These are phyloP conservation scores for Cicer yamashitae DNA, from an alignment of 306 rosid genomes.

Conservation along the genomic window DNA sequence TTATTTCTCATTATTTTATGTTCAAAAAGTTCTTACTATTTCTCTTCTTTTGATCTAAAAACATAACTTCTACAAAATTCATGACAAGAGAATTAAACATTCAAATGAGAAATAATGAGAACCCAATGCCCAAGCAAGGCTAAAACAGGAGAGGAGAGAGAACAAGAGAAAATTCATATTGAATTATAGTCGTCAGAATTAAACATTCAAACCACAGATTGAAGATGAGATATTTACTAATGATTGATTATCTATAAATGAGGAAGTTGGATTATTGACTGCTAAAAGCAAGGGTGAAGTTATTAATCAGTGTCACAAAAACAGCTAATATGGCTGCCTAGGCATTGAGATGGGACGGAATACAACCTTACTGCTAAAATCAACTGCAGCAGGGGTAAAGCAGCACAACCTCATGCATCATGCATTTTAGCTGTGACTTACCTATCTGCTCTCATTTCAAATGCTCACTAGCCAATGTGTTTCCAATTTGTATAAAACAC, in stretches of 20 bases:
- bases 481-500: not conserved
- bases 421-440: not conserved
- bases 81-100: not conserved
- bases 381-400: not conserved
- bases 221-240: not conserved
- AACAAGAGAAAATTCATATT: not conserved
- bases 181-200: not conserved
- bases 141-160: not conserved
- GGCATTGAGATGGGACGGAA: not conserved
- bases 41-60: not conserved
- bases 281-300: not conserved
- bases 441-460: not conserved
- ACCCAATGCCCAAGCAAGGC: too few species aligned
- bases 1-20: not conserved
- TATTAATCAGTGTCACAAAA: not conserved
- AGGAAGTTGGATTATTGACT: slow-evolving; percentile 1
- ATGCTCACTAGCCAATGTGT: not conserved
- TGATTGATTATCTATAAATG: slow-evolving; percentile 1
- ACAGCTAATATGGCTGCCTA: not conserved
- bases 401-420: not conserved
- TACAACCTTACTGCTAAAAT: not conserved
- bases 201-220: not conserved
- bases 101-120: not conserved
- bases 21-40: too few species aligned
- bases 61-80: not conserved